Percentiles rank a stretch among this genome's conserved stretches.
Conservation (phyloP, 768 basidiomycete genomes). For the Boletus tomentosulus region DNA sequence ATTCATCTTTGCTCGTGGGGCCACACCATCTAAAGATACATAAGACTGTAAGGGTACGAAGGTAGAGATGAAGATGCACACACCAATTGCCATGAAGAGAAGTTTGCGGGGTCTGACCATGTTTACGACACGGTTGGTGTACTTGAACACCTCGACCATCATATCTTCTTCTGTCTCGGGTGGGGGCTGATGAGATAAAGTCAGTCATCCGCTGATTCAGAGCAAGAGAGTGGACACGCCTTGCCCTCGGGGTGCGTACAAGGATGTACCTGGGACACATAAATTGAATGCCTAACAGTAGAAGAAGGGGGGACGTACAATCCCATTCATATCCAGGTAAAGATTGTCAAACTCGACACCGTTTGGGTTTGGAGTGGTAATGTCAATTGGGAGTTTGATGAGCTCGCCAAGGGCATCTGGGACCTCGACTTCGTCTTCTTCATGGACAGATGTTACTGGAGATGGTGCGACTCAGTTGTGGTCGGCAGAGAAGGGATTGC, state of each 20-base stretch:
- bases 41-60: not conserved
- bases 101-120: slow-evolving; percentile 95
- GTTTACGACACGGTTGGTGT: slow-evolving; percentile 95
- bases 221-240: slow-evolving; percentile 36
- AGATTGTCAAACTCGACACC: slow-evolving; percentile 93
- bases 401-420: slow-evolving; percentile 62
- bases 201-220: not conserved
- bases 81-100: slow-evolving; percentile 98
- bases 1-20: slow-evolving; percentile 99
- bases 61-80: slow-evolving; percentile 21
- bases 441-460: slow-evolving; percentile 71
- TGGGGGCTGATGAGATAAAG: slow-evolving; percentile 55
- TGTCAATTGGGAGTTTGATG: slow-evolving; percentile 74
- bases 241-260: slow-evolving; percentile 99
- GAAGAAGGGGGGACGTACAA: slow-evolving; percentile 47
- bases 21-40: slow-evolving; percentile 77
- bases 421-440: slow-evolving; percentile 77
- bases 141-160: slow-evolving; percentile 97
- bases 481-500: not conserved
- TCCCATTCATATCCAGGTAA: slow-evolving; percentile 99
- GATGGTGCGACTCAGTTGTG: not conserved
- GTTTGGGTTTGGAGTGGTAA: slow-evolving; percentile 85
- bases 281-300: not conserved
- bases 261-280: slow-evolving; percentile 73
- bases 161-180: slow-evolving; percentile 98